phyloP scores from a whole-genome alignment of 1,284 basidiomycete species.

The Heterobasidion annosum region DNA sequence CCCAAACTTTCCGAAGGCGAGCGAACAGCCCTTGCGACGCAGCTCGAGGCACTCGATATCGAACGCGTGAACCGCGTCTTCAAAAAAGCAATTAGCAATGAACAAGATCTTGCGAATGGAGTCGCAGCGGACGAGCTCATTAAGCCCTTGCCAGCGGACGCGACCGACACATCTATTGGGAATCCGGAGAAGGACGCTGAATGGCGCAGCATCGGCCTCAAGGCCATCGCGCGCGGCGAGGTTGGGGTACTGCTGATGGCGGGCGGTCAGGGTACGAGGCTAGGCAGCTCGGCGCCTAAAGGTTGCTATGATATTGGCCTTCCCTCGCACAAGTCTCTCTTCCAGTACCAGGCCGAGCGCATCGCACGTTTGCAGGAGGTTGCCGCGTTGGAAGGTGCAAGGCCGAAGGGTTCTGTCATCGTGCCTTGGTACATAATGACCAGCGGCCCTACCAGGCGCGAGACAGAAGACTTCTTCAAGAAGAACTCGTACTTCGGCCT shows the following conservation, averaged over 20 bases:
- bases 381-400: slow-evolving; percentile 51
- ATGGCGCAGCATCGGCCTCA: slow-evolving; percentile 72
- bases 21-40: slow-evolving; percentile 55
- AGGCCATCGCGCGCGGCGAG: slow-evolving; percentile 73
- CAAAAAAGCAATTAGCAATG: slow-evolving; percentile 66
- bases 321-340: slow-evolving; percentile 88
- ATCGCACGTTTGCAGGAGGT: slow-evolving; percentile 78
- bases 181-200: slow-evolving; percentile 47
- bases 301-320: slow-evolving; percentile 97
- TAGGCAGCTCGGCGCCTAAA: slow-evolving; percentile 91
- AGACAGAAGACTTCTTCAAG: slow-evolving; percentile 84
- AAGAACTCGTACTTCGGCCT: slow-evolving; percentile 83
- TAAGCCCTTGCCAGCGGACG: slow-evolving; percentile 72
- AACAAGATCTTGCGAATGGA: slow-evolving; percentile 42
- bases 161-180: slow-evolving; percentile 56
- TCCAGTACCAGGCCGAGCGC: slow-evolving; percentile 95
- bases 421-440: slow-evolving; percentile 99
- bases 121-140: slow-evolving; percentile 42
- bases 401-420: slow-evolving; percentile 47
- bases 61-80: slow-evolving; percentile 88
- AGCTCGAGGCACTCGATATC: slow-evolving; percentile 82
- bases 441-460: slow-evolving; percentile 85
- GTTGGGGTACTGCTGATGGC: slow-evolving; percentile 96
- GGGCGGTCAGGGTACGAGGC: slow-evolving; percentile 93
- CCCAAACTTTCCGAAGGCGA: slow-evolving; percentile 59